A percentile compares a stretch with the other conserved stretches of the same genome.
These are phyloP conservation scores for Hanseniaspora uvarum DNA, from an alignment of 1,139 yeast genomes.

Conservation along the genomic window DNA sequence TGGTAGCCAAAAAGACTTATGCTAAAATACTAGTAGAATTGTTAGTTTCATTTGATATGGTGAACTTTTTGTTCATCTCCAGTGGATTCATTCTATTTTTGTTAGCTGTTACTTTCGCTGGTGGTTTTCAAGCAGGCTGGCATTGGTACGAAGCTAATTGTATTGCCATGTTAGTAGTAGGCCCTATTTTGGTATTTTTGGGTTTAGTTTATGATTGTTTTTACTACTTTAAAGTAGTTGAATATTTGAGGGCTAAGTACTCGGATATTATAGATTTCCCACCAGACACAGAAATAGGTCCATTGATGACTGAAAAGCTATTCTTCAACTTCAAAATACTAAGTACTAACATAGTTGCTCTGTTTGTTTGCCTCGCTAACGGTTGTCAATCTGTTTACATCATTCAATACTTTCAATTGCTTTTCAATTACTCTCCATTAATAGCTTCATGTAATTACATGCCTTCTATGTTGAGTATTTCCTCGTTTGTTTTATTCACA, in stretches of 20 bases:
- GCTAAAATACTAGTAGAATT: not conserved
- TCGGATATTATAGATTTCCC: not conserved
- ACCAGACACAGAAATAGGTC: slow-evolving; percentile 14
- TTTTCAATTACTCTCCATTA: slow-evolving; percentile 34
- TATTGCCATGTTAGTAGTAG: not conserved
- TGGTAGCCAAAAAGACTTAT: slow-evolving; percentile 1
- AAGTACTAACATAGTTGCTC: slow-evolving; percentile 21
- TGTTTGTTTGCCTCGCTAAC: slow-evolving; percentile 21
- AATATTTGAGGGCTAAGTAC: not conserved
- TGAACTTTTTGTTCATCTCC: slow-evolving; percentile 39
- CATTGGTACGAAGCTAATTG: slow-evolving; percentile 14
- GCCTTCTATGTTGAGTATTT: slow-evolving; percentile 45
- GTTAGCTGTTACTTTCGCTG: slow-evolving; percentile 45
- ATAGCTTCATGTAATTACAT: slow-evolving; percentile 49
- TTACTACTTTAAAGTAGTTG: slow-evolving; percentile 13
- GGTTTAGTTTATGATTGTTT: slow-evolving; percentile 16
- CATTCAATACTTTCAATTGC: slow-evolving; percentile 25
- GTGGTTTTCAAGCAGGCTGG: slow-evolving; percentile 11
- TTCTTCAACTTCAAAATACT: slow-evolving; percentile 21
- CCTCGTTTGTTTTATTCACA: slow-evolving; percentile 38
- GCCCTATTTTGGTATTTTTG: not conserved
- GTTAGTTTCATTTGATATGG: slow-evolving; percentile 35
- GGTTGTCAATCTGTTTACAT: slow-evolving; percentile 23
- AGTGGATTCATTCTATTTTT: slow-evolving; percentile 39
- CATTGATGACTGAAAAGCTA: slow-evolving; percentile 23